Percentiles rank a stretch among this genome's conserved stretches.
phyloP scores from a whole-genome alignment of 306 rosid genomes.

The Quercus cerris region DNA sequence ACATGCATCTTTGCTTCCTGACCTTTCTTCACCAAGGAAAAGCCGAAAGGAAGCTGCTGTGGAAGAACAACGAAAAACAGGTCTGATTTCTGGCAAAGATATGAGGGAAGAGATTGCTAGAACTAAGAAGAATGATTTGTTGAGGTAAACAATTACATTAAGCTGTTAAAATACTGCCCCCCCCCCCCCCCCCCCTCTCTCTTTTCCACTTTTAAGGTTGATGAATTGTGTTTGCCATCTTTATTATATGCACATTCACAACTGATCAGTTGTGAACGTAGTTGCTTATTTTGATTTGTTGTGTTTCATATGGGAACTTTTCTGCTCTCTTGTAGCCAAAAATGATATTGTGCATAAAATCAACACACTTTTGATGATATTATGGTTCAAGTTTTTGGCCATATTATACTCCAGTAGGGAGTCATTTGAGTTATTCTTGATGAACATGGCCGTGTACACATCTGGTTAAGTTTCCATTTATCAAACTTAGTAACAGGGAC shows the following conservation, averaged over 20 bases:
- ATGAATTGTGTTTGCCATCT: background rate
- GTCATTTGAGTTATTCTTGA: background rate
- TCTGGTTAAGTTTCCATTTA: background rate
- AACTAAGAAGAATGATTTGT: constrained; percentile 59
- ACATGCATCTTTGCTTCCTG: constrained; percentile 31
- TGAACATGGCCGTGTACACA: background rate
- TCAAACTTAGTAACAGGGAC: background rate
- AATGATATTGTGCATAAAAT: background rate
- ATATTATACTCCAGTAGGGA: background rate
- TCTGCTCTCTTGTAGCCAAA: background rate
- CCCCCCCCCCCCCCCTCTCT: background rate
- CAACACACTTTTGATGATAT: background rate
- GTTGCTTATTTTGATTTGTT: background rate
- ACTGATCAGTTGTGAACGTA: background rate
- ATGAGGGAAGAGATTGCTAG: constrained; percentile 69
- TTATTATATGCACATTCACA: background rate
- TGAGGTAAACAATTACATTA: constrained; percentile 42
- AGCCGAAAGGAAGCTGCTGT: constrained; percentile 37
- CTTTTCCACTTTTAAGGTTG: background rate
- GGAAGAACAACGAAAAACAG: constrained; percentile 50
- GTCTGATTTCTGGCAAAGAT: constrained; percentile 72
- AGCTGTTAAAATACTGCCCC: background rate
- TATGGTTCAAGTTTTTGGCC: background rate
- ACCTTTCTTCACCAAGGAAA: constrained; percentile 72
- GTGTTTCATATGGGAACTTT: background rate